Percentiles rank a stretch among this genome's conserved stretches.
phyloP scores from a whole-genome alignment of 345 rosid species.

The Melaleuca quinquenervia region DNA sequence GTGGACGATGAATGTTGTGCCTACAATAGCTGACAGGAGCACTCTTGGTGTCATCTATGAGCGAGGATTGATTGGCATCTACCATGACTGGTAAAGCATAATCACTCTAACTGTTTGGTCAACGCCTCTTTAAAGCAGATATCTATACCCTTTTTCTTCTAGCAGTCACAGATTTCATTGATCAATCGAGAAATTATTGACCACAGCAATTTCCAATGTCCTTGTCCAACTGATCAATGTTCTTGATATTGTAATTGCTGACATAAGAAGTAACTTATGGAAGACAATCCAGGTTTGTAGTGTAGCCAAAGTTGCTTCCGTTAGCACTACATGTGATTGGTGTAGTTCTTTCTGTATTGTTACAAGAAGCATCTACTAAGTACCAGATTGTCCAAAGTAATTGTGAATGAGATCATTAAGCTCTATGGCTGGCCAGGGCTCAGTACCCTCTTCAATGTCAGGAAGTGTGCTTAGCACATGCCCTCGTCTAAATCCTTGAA shows the following conservation, averaged over 20 bases:
- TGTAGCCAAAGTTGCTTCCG: background rate
- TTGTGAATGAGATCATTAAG: background rate
- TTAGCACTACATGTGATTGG: background rate
- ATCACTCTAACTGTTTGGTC: too few species aligned
- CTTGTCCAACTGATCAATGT: background rate
- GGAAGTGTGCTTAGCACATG: background rate
- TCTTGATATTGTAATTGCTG: background rate
- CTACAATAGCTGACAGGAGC: conserved; percentile 71
- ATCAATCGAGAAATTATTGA: background rate
- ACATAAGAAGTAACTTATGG: background rate
- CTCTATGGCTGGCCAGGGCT: background rate
- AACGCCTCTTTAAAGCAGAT: background rate
- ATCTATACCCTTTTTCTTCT: background rate
- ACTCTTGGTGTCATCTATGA: conserved; percentile 77
- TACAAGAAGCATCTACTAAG: background rate
- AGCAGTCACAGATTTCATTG: background rate
- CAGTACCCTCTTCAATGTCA: background rate
- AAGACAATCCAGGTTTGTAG: background rate
- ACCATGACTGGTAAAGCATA: conserved; percentile 81
- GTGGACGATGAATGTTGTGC: conserved; percentile 99
- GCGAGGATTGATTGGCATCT: conserved; percentile 93
- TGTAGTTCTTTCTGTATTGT: background rate
- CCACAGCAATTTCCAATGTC: background rate
- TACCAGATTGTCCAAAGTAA: background rate
- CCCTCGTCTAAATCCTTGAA: background rate